A percentile compares a stretch with the other conserved stretches of the same genome.
Evolutionary conservation across 2,329 filamentous ascomycete genomes (phyloP).

Genomic region (Fusarium paranaense): DNA sequence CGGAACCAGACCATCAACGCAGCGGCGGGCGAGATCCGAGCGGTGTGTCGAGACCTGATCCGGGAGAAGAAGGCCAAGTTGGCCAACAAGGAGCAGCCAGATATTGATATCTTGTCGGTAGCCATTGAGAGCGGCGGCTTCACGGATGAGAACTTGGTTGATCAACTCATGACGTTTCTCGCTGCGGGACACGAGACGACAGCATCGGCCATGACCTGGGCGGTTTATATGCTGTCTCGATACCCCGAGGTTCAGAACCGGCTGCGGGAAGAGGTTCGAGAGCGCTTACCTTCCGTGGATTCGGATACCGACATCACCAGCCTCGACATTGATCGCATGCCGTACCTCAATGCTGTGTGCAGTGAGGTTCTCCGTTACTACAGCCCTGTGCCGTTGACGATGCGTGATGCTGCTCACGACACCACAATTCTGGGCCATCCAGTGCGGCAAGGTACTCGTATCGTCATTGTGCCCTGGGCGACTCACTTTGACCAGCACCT

Average conservation of each 20-base stretch:
- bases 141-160: constrained; percentile 81
- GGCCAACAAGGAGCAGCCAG: constrained; percentile 60
- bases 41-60: constrained; percentile 76
- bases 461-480: constrained; percentile 74
- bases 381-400: constrained; percentile 77
- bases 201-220: constrained; percentile 80
- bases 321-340: constrained; percentile 75
- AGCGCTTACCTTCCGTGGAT: constrained; percentile 64
- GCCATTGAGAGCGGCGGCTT: constrained; percentile 82
- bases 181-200: constrained; percentile 87
- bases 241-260: constrained; percentile 73
- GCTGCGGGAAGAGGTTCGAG: constrained; percentile 76
- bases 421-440: constrained; percentile 73
- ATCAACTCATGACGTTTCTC: constrained; percentile 92
- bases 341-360: constrained; percentile 84
- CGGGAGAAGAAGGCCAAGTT: constrained; percentile 72
- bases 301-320: constrained; percentile 51
- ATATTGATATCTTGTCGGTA: constrained; percentile 82
- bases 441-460: constrained; percentile 76
- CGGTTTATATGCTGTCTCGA: constrained; percentile 75
- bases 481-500: constrained; percentile 75
- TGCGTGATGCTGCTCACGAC: constrained; percentile 73
- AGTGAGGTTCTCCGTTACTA: constrained; percentile 81
- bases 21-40: constrained; percentile 70
- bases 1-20: constrained; percentile 74